Percentiles rank a stretch among this genome's conserved stretches.
phyloP scores from a whole-genome alignment of 331 rosid genomes.

The Spiraea crenata region DNA sequence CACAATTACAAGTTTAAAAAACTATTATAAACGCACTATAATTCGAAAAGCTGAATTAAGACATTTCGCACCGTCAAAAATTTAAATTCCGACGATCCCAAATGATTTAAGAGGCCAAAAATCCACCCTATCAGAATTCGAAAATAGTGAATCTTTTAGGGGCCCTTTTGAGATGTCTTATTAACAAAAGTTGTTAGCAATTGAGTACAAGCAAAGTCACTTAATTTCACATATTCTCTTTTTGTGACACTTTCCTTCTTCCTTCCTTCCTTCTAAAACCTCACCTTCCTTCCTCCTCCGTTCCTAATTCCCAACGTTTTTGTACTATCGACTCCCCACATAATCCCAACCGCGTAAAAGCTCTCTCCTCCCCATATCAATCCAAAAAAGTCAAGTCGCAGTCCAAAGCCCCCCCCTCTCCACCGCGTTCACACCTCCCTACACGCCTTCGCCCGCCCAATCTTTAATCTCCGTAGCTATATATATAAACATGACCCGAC shows the following conservation, averaged over 20 bases:
- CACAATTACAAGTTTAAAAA: too few species aligned
- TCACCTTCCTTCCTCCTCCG: constrained; percentile 20
- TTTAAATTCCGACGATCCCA: too few species aligned
- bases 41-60: too few species aligned
- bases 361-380: constrained; percentile 11
- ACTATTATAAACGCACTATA: too few species aligned
- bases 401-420: constrained; percentile 39
- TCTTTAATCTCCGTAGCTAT: too few species aligned
- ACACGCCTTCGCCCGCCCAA: neutral
- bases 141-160: neutral
- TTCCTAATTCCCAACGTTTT: constrained; percentile 22
- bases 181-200: neutral
- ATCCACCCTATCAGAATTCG: neutral
- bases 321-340: neutral
- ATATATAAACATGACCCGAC: neutral
- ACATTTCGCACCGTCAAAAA: too few species aligned
- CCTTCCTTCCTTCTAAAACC: constrained; percentile 30
- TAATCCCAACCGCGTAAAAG: constrained; percentile 55
- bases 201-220: constrained; percentile 3
- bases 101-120: neutral
- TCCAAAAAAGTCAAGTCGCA: constrained; percentile 43
- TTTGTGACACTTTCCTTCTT: neutral
- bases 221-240: neutral
- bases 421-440: constrained; percentile 53
- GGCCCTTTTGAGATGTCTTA: neutral